Evolutionary conservation across 1,284 basidiomycete species (phyloP).

Genomic region (Ganoderma leucocontextum): DNA sequence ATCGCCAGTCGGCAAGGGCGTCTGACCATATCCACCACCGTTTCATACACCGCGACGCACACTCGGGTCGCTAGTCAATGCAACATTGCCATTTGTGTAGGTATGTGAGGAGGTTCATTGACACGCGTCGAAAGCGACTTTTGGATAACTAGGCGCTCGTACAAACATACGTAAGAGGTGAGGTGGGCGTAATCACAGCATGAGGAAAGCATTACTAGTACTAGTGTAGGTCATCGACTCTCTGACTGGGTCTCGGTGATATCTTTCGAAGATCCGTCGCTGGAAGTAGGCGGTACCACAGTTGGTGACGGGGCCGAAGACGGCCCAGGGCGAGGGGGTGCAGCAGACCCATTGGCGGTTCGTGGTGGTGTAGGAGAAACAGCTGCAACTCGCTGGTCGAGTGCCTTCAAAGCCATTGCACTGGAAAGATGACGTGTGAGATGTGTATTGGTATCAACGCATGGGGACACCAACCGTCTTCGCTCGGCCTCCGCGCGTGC

Average conservation of each 20-base stretch:
- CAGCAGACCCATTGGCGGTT: conserved; percentile 44
- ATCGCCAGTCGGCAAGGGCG: background rate
- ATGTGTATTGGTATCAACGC: conserved; percentile 8
- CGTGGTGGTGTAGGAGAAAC: conserved; percentile 55
- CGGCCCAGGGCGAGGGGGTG: conserved; percentile 29
- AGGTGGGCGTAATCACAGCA: conserved; percentile 16
- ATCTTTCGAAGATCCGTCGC: conserved; percentile 20
- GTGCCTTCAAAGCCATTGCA: conserved; percentile 93
- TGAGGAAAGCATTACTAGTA: conserved; percentile 3
- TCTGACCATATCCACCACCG: background rate
- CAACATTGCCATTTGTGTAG: background rate
- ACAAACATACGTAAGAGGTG: conserved; percentile 30
- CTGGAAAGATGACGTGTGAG: conserved; percentile 49
- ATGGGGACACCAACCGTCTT: conserved; percentile 68
- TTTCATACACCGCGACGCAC: background rate
- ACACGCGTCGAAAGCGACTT: conserved; percentile 9
- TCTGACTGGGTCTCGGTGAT: conserved; percentile 12
- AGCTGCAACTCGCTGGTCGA: conserved; percentile 88
- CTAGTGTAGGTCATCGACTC: conserved; percentile 13
- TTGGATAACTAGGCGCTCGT: conserved; percentile 31
- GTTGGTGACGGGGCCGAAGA: conserved; percentile 22
- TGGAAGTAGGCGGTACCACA: conserved; percentile 6
- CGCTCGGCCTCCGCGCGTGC: conserved; percentile 94
- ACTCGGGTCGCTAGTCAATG: background rate
- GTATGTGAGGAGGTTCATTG: background rate